Percentiles rank a stretch among this genome's conserved stretches.
phyloP scores from a whole-genome alignment of 495 filamentous ascomycete genomes.

The Margaritispora aquatica region DNA sequence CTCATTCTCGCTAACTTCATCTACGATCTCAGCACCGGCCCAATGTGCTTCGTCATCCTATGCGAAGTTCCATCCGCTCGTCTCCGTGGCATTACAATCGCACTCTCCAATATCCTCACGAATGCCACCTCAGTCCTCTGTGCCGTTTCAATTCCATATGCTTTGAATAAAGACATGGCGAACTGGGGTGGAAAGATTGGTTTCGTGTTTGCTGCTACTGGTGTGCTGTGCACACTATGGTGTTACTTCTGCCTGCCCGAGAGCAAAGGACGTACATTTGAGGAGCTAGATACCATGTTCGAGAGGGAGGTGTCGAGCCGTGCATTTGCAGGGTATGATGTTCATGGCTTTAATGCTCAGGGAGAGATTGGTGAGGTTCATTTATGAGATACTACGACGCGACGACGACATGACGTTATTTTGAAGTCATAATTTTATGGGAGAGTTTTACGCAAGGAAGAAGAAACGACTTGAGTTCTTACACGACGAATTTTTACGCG shows the following conservation, averaged over 20 bases:
- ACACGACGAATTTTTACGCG: not conserved
- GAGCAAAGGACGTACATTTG: slow-evolving; percentile 25
- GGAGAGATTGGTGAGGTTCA: not conserved
- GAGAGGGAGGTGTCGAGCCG: slow-evolving; percentile 29
- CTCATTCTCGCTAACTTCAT: slow-evolving; percentile 45
- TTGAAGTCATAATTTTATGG: not conserved
- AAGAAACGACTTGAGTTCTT: too few species aligned
- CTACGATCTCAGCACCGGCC: slow-evolving; percentile 52
- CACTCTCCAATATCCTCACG: slow-evolving; percentile 60
- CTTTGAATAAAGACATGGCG: slow-evolving; percentile 66
- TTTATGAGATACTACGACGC: too few species aligned
- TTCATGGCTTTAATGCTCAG: not conserved
- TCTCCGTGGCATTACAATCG: slow-evolving; percentile 49
- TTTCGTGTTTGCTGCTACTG: slow-evolving; percentile 60
- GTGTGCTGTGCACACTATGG: slow-evolving; percentile 35
- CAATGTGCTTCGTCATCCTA: slow-evolving; percentile 53
- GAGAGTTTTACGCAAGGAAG: not conserved
- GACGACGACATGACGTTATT: too few species aligned
- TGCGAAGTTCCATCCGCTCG: slow-evolving; percentile 49
- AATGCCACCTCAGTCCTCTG: slow-evolving; percentile 61
- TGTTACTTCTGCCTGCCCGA: slow-evolving; percentile 59
- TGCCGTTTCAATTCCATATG: slow-evolving; percentile 65
- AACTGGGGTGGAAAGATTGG: slow-evolving; percentile 65
- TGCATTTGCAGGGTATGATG: slow-evolving; percentile 28
- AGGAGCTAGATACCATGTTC: slow-evolving; percentile 46